Evolutionary conservation across 257 asterid species (phyloP).

Genomic region (Capsicum chinense): DNA sequence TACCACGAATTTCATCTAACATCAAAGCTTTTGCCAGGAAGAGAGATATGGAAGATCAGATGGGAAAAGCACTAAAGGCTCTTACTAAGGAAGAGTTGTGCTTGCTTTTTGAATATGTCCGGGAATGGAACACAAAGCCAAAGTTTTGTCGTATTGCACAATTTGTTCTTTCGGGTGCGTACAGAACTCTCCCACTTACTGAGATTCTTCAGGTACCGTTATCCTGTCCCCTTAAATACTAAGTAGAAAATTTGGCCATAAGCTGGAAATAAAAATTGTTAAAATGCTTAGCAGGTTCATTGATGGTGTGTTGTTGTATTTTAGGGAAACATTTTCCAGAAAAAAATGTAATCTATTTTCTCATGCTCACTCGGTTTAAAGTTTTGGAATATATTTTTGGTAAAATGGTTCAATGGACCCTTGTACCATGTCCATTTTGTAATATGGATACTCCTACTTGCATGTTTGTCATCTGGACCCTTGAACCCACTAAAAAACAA

Average conservation of each 20-base stretch:
- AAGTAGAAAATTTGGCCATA: background rate
- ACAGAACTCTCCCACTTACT: conserved; percentile 65
- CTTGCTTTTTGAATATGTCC: conserved; percentile 70
- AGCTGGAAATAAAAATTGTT: background rate
- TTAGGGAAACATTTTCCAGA: too few relatives aligned
- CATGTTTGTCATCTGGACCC: too few relatives aligned
- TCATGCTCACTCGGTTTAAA: too few relatives aligned
- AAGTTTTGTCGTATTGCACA: conserved; percentile 85
- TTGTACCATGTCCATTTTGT: too few relatives aligned
- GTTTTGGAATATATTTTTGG: too few relatives aligned
- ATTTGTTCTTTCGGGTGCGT: conserved; percentile 56
- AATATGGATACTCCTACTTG: too few relatives aligned
- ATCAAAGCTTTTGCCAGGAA: conserved; percentile 51
- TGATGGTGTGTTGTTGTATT: background rate
- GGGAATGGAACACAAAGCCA: conserved; percentile 96
- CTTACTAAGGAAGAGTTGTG: conserved; percentile 66
- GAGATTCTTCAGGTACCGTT: conserved; percentile 68
- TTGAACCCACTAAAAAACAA: too few relatives aligned
- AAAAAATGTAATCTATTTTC: too few relatives aligned
- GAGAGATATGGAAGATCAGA: conserved; percentile 47
- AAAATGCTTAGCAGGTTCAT: background rate
- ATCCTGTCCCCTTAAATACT: conserved; percentile 15
- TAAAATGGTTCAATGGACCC: too few relatives aligned
- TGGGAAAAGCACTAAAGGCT: conserved; percentile 64
- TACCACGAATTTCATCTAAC: conserved; percentile 28